A percentile compares a stretch with the other conserved stretches of the same genome.
These are phyloP conservation scores for Aspergillus persii DNA, from an alignment of 2,329 filamentous ascomycete genomes.

Conservation along the genomic window DNA sequence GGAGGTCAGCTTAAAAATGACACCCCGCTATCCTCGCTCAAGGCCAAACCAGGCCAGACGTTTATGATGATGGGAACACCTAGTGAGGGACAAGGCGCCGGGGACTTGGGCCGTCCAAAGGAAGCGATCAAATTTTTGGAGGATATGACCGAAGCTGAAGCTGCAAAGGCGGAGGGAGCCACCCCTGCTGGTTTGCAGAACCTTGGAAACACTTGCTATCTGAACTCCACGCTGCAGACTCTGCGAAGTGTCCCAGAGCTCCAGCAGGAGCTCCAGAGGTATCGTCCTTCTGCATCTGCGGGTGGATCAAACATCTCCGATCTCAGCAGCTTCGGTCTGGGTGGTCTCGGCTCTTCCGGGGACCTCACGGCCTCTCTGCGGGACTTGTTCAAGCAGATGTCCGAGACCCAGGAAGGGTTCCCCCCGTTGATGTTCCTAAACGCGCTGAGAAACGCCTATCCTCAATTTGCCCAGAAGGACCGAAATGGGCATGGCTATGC, in stretches of 20 bases:
- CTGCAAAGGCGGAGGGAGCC: conserved; percentile 76
- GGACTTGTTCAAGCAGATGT: conserved; percentile 85
- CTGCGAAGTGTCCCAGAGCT: conserved; percentile 87
- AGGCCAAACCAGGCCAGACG: conserved; percentile 78
- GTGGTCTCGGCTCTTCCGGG: conserved; percentile 57
- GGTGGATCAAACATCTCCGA: conserved; percentile 39
- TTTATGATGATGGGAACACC: conserved; percentile 98
- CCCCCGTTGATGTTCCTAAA: conserved; percentile 79
- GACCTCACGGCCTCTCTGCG: conserved; percentile 77
- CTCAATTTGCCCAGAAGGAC: conserved; percentile 88
- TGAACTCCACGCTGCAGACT: conserved; percentile 95
- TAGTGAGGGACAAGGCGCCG: conserved; percentile 59
- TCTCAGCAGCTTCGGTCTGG: conserved; percentile 55
- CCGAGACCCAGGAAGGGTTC: conserved; percentile 82
- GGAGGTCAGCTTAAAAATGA: conserved; percentile 95
- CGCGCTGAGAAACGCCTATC: conserved; percentile 74
- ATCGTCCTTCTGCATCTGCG: conserved; percentile 44
- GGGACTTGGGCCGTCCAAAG: conserved; percentile 67
- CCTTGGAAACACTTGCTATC: conserved; percentile 95
- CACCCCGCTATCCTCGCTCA: conserved; percentile 76
- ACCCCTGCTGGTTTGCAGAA: conserved; percentile 87
- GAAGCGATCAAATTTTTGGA: conserved; percentile 86
- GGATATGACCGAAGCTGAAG: conserved; percentile 95
- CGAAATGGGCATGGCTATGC: conserved; percentile 81
- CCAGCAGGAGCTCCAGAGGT: conserved; percentile 71